These are phyloP conservation scores for Blumeriella jaapii DNA, from an alignment of 2,329 filamentous ascomycete species.

Conservation along the genomic window DNA sequence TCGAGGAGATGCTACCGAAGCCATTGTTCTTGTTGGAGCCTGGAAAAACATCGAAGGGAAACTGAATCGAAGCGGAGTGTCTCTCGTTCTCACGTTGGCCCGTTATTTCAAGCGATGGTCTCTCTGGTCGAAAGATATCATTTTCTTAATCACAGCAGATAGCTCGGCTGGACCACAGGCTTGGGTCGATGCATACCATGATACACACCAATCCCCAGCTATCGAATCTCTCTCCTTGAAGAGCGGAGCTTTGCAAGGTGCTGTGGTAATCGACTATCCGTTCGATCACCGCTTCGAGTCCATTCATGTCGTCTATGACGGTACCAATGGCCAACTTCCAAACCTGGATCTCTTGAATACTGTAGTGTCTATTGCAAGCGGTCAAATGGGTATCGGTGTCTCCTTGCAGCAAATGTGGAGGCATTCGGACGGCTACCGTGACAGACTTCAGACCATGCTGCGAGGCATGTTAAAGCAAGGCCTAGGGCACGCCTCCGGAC, in stretches of 20 bases:
- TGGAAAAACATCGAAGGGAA: conserved; percentile 74
- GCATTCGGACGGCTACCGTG: conserved; percentile 65
- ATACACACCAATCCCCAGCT: conserved; percentile 60
- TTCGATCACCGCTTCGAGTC: conserved; percentile 76
- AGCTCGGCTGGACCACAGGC: conserved; percentile 85
- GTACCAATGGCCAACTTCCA: conserved; percentile 87
- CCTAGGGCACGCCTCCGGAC: conserved; percentile 75
- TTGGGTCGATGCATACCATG: conserved; percentile 97
- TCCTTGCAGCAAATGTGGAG: conserved; percentile 77
- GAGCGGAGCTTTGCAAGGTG: conserved; percentile 85
- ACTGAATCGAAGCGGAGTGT: conserved; percentile 77
- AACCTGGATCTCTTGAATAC: conserved; percentile 96
- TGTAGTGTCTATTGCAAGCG: conserved; percentile 72
- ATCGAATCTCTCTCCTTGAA: conserved; percentile 77
- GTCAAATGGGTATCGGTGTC: conserved; percentile 83
- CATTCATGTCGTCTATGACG: conserved; percentile 87
- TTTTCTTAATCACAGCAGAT: conserved; percentile 80
- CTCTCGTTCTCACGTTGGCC: conserved; percentile 73
- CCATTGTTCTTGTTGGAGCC: conserved; percentile 81
- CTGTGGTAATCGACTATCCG: conserved; percentile 86
- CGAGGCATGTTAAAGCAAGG: conserved; percentile 89
- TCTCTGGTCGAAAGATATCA: conserved; percentile 97
- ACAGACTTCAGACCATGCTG: conserved; percentile 78
- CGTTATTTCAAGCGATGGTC: conserved; percentile 98
- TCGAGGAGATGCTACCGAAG: conserved; percentile 90